These are phyloP conservation scores for Exserohilum rostratum DNA, from an alignment of 2,329 filamentous ascomycete genomes.

Conservation along the genomic window DNA sequence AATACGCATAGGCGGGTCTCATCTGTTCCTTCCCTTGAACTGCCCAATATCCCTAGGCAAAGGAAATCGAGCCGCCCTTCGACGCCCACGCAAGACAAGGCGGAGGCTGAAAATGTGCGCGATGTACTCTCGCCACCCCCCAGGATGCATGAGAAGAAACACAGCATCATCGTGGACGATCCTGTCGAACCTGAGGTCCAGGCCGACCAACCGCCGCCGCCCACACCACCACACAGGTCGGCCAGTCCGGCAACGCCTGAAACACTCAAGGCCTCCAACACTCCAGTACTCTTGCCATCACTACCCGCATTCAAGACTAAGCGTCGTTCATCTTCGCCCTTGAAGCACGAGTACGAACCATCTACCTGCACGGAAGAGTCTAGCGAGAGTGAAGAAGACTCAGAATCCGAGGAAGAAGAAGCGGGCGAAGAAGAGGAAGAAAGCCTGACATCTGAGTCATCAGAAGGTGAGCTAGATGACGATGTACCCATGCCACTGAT, in stretches of 20 bases:
- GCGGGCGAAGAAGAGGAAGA: conserved; percentile 56
- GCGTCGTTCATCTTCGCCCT: conserved; percentile 83
- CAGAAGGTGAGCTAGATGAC: conserved; percentile 64
- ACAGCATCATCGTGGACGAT: conserved; percentile 21
- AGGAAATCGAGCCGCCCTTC: conserved; percentile 50
- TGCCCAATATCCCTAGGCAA: conserved; percentile 54
- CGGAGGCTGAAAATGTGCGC: conserved; percentile 14
- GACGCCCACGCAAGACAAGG: conserved; percentile 36
- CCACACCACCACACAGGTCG: conserved; percentile 58
- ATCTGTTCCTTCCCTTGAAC: conserved; percentile 55
- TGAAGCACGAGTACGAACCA: conserved; percentile 96
- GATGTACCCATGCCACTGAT: conserved; percentile 48
- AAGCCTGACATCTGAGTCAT: conserved; percentile 56
- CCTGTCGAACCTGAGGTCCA: conserved; percentile 16
- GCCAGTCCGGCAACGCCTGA: conserved; percentile 57
- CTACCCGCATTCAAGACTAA: conserved; percentile 55
- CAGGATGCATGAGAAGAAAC: conserved; percentile 35
- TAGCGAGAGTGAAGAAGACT: conserved; percentile 62
- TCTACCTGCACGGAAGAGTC: conserved; percentile 72
- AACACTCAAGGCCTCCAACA: conserved; percentile 51
- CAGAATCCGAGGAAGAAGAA: conserved; percentile 51
- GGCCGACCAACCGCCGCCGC: conserved; percentile 44
- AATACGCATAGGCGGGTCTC: conserved; percentile 52
- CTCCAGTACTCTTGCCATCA: conserved; percentile 58
- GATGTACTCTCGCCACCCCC: conserved; percentile 38